Conservation (phyloP, 176 grass and related monocot genomes). For the Oryza meyeriana region DNA sequence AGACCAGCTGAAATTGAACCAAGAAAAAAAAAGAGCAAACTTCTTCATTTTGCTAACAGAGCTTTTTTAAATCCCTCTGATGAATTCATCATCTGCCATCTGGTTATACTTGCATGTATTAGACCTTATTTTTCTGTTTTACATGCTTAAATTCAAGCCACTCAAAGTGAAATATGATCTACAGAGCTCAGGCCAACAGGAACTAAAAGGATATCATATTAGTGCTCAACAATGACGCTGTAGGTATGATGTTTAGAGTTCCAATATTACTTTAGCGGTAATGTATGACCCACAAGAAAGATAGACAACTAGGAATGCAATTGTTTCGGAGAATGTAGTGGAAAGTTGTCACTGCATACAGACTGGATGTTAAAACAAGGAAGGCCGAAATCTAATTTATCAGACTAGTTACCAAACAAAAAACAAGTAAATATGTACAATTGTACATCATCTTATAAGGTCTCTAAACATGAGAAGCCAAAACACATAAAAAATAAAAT, state of each 20-base stretch:
- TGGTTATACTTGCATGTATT: neutral
- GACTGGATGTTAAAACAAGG: neutral
- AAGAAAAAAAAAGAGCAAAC: neutral
- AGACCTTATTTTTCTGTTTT: neutral
- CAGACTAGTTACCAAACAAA: conserved; percentile 11
- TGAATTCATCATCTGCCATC: neutral
- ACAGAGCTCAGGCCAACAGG: neutral
- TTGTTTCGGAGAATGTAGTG: neutral
- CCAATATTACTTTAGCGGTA: neutral
- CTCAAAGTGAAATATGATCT: neutral
- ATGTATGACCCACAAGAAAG: neutral
- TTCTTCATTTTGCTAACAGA: neutral
- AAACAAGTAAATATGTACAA: conserved; percentile 20
- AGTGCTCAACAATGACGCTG: neutral
- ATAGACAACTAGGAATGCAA: neutral
- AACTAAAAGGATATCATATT: neutral
- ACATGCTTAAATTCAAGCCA: neutral
- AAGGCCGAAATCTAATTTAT: neutral
- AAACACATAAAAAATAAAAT: neutral
- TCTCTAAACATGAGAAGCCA: conserved; percentile 15
- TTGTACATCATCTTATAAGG: conserved; percentile 1
- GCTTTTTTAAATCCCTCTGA: neutral
- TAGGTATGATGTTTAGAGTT: neutral
- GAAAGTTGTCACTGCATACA: neutral
- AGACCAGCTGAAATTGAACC: neutral